Base-by-base conservation (phyloP, 2,329 filamentous ascomycete species). In the Monilinia fructicola region DNA sequence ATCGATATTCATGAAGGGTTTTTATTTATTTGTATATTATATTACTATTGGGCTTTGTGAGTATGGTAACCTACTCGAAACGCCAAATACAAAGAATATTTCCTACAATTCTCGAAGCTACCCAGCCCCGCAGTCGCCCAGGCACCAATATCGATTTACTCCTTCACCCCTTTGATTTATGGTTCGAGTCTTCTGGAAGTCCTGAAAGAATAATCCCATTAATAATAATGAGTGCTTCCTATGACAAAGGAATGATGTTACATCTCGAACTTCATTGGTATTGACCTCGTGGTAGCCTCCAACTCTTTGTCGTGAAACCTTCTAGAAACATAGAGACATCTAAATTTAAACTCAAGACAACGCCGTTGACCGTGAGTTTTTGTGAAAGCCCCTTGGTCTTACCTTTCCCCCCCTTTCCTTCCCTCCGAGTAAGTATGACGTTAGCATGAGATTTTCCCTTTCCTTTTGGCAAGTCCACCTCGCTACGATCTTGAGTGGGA, bases 301-400 rank as follows among this genome's bases (percentile, higher is more conserved):
- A 44, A 54, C 46, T 18, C 61, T 64, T 64, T 64, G 61, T 64
- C 21, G 9, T 26, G 7, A 12, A n/a, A 9, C 42, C n/a, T 60
- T 60, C 54, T 58, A 48, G 56, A 50, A 44, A 18, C 12, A 35
- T 35, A 14, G 14, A 50, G 10, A 54, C 28, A 62, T 59, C 53
- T 65, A 65, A 58, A 58, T 40, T 65, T 48, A 53, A 40, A 40
- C 35, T 42, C 48, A 10, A 62, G 59, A 53, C n/a, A 53, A 54
- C 18, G 11, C 46, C 3, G 21, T 35, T 35, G 21, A 60, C 11
- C 56, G 38, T 50, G 18, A 50, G 4, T 3, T 50, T 38, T 26
- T 18, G 21, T 60, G 58, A 48, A 18, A 50, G 54, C 42, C 11
- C 23, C 12, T 48, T 59, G 35, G 42, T 59, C 28, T 14, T 35